Base-by-base conservation (phyloP, 768 basidiomycete species). In the Boletus vinaceobasis region DNA sequence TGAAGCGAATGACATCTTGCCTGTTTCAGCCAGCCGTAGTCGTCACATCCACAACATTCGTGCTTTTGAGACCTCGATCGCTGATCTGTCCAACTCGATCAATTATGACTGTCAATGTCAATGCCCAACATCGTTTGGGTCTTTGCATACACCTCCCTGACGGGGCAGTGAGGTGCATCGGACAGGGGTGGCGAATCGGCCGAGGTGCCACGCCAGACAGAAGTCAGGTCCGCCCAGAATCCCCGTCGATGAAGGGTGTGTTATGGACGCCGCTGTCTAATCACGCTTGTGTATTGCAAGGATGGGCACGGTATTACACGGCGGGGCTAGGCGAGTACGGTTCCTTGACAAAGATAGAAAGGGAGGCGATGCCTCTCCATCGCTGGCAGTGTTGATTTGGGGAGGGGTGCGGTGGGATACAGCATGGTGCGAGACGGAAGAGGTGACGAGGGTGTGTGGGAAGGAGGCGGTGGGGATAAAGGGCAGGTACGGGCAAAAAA, bases 401-500 rank as follows among this genome's bases (percentile, higher is more conserved):
- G 33, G 27, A 27, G 19, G 36, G 23, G n/a, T n/a, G 38, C 38
- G 38, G 38, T 39, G 39, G 27, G 47, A 10, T 50, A 50, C 38
- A 50, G 48, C 48, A 31, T 50, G 19, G 5, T 27, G 4, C 23
- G 4, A 23, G n/a, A n/a, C n/a, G n/a, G n/a, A n/a, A n/a, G n/a
- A n/a, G 23, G 23, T 23, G 23, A 23, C 23, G 23, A 23, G 14
- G 26, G 50, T 11, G 59, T 60, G 59, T 52, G 59, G 45, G 49
- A 60, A 50, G 59, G 31, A 5, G 33, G 57, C 50, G n/a, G 52
- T 55, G 60, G 43, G 29, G 58, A 60, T 56, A 60, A 61, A 61
- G 61, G 61, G 57, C 48, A 54, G 60, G 60, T 57, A 55, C 48
- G 17, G 23, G 23, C 2, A 23, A 23, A 23, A 23, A 29, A 29